Evolutionary conservation across 768 basidiomycete genomes (phyloP).

Genomic region (Dacryopinax primogenitus): DNA sequence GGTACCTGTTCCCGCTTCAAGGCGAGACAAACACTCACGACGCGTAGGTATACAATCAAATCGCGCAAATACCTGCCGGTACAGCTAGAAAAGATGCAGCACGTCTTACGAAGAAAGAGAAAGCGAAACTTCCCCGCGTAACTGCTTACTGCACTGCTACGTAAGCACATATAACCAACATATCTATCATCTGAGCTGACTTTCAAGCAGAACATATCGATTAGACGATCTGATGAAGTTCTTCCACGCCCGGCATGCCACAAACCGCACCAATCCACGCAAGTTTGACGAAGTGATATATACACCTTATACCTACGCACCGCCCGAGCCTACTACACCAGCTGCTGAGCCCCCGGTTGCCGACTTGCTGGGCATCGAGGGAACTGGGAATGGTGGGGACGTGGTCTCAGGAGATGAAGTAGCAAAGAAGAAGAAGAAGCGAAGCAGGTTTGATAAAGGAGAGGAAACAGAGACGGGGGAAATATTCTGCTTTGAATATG

Average conservation of each 20-base stretch:
- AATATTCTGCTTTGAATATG: constrained; percentile 87
- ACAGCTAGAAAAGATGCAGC: constrained; percentile 85
- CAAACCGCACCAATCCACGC: constrained; percentile 77
- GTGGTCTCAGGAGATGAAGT: constrained; percentile 20
- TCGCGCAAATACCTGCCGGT: constrained; percentile 86
- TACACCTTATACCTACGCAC: constrained; percentile 66
- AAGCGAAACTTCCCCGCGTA: constrained; percentile 86
- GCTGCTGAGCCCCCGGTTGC: constrained; percentile 32
- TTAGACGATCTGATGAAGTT: constrained; percentile 80
- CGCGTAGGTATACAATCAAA: constrained; percentile 76
- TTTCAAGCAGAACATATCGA: constrained; percentile 58
- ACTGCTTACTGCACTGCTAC: constrained; percentile 91
- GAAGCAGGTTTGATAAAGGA: constrained; percentile 20
- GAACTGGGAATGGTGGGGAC: constrained; percentile 17
- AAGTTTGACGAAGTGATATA: constrained; percentile 88
- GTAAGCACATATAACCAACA: constrained; percentile 37
- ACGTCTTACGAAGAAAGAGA: constrained; percentile 75
- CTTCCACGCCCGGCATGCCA: constrained; percentile 65
- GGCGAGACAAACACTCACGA: neutral
- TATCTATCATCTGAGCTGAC: neutral
- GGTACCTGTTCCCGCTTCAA: constrained; percentile 28
- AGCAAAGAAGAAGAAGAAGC: constrained; percentile 26
- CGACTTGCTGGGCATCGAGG: constrained; percentile 59
- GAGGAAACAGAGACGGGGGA: constrained; percentile 52
- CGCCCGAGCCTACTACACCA: constrained; percentile 14